Conservation (phyloP, 1,284 basidiomycete genomes). For the Paramarasmius palmivorus region DNA sequence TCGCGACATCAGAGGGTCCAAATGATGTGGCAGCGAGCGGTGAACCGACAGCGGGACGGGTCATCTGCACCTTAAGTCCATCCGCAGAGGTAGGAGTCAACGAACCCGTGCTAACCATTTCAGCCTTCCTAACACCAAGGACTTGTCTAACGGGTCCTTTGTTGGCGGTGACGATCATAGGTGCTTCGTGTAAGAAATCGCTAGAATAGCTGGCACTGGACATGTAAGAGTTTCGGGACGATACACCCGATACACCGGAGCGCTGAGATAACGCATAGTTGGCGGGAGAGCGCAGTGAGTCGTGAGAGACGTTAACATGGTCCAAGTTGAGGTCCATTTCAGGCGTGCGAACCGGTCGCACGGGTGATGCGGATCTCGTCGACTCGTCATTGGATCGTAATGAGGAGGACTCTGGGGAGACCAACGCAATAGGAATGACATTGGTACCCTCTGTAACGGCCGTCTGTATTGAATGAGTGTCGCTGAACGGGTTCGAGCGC, state of each 20-base stretch:
- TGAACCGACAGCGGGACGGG: conserved; percentile 52
- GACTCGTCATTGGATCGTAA: conserved; percentile 29
- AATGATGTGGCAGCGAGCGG: conserved; percentile 74
- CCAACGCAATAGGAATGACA: conserved; percentile 81
- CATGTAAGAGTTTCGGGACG: conserved; percentile 68
- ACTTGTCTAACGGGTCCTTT: conserved; percentile 70
- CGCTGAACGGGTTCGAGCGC: conserved; percentile 71
- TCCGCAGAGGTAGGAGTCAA: conserved; percentile 34
- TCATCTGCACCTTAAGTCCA: conserved; percentile 37
- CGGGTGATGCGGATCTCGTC: conserved; percentile 42
- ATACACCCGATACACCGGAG: conserved; percentile 53
- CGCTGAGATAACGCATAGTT: conserved; percentile 51
- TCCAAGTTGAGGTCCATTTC: conserved; percentile 63
- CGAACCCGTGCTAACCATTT: conserved; percentile 65
- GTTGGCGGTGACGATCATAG: conserved; percentile 74
- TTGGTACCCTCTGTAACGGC: conserved; percentile 75
- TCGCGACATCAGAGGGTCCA: conserved; percentile 64
- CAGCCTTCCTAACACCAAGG: conserved; percentile 73
- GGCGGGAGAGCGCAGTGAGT: conserved; percentile 41
- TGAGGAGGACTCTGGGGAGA: conserved; percentile 54
- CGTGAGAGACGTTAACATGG: conserved; percentile 60
- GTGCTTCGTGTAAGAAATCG: conserved; percentile 77
- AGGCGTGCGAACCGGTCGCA: conserved; percentile 62
- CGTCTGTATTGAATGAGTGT: conserved; percentile 76
- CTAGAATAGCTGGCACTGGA: conserved; percentile 73